phyloP scores from a whole-genome alignment of 2,329 filamentous ascomycete species.

The Fusarium beomiforme region DNA sequence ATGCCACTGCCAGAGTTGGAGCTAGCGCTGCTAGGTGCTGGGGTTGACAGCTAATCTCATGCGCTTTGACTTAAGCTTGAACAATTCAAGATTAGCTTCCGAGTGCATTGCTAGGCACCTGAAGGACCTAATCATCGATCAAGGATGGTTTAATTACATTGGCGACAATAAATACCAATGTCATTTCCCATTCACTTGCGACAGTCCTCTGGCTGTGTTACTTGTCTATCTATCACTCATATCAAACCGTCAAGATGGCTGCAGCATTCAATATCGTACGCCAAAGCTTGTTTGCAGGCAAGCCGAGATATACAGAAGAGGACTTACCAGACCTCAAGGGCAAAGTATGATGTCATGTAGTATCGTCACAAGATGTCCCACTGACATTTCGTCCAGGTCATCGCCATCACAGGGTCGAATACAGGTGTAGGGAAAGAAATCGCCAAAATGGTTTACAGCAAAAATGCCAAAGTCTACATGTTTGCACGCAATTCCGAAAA shows the following conservation, averaged over 20 bases:
- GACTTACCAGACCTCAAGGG: slow-evolving; percentile 68
- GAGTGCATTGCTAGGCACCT: not conserved
- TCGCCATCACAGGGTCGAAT: slow-evolving; percentile 58
- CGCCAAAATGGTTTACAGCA: slow-evolving; percentile 61
- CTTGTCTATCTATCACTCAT: not conserved
- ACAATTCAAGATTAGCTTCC: not conserved
- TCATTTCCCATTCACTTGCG: rapidly evolving
- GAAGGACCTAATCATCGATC: not conserved
- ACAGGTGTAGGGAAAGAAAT: slow-evolving; percentile 61
- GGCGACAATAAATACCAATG: not conserved
- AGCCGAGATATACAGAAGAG: slow-evolving; percentile 51
- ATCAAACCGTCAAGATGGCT: not conserved
- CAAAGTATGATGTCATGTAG: slow-evolving; percentile 58
- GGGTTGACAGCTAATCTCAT: rapidly evolving
- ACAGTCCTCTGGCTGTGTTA: rapidly evolving
- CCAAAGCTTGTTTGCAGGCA: slow-evolving; percentile 27
- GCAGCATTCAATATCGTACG: not conserved
- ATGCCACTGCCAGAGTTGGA: not conserved
- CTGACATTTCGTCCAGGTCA: slow-evolving; percentile 48
- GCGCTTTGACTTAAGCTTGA: not conserved
- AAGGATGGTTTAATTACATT: not conserved
- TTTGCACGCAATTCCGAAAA: slow-evolving; percentile 56
- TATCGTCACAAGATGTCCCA: not conserved
- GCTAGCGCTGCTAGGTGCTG: rapidly evolving
- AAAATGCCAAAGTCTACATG: slow-evolving; percentile 65